Conservation (phyloP, 352 stramenopile species). For the Pythium aristosporum region DNA sequence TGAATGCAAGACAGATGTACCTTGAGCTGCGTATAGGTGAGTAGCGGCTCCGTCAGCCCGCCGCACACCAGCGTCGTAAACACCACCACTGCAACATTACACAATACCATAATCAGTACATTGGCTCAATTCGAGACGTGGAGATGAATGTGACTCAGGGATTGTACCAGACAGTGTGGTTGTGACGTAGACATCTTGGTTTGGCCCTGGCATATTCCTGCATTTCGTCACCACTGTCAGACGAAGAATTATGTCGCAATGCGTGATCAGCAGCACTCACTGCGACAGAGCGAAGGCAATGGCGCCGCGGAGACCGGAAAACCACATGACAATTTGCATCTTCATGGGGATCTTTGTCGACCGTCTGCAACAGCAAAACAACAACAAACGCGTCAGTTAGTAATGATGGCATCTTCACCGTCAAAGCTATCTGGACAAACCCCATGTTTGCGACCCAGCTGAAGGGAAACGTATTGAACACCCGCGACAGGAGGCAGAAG, state of each 20-base stretch:
- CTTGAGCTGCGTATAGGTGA: conserved; percentile 80
- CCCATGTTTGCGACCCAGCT: conserved; percentile 63
- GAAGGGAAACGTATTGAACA: conserved; percentile 95
- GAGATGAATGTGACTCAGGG: neutral
- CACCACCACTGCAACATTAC: conserved; percentile 80
- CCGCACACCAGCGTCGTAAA: conserved; percentile 97
- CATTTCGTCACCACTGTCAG: neutral
- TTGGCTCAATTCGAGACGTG: neutral
- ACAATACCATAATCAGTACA: neutral
- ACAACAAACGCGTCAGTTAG: neutral
- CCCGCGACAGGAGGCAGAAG: conserved; percentile 82
- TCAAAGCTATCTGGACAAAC: conserved; percentile 21
- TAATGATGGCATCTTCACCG: neutral
- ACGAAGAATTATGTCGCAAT: neutral
- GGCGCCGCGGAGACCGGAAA: conserved; percentile 88
- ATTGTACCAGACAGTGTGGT: conserved; percentile 57
- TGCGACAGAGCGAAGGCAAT: conserved; percentile 86
- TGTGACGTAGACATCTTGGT: conserved; percentile 87
- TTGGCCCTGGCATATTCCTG: conserved; percentile 93
- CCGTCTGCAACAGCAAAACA: conserved; percentile 30
- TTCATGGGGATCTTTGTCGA: conserved; percentile 70
- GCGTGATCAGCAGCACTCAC: conserved; percentile 26
- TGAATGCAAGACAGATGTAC: conserved; percentile 18
- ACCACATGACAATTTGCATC: conserved; percentile 94
- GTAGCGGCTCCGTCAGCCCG: conserved; percentile 86